These are phyloP conservation scores for Beauveria rudraprayagi DNA, from an alignment of 2,329 filamentous ascomycete species.

Conservation along the genomic window DNA sequence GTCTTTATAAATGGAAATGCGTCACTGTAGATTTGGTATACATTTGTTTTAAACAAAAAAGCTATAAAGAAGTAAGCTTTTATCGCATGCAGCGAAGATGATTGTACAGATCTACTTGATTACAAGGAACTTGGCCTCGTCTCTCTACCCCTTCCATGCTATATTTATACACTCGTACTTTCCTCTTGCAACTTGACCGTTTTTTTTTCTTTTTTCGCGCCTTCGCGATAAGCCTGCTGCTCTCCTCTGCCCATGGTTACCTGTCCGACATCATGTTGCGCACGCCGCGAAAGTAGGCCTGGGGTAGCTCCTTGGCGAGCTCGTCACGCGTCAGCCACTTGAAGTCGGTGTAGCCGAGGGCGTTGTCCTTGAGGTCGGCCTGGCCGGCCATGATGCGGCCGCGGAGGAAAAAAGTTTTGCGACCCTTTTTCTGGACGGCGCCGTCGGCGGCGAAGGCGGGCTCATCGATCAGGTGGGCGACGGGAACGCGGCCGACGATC, in stretches of 20 bases:
- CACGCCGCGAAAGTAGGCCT: constrained; percentile 65
- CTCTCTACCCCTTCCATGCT: not conserved
- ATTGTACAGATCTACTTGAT: constrained; percentile 3
- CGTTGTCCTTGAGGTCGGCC: constrained; percentile 66
- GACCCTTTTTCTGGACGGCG: constrained; percentile 43
- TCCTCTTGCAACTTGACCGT: no score
- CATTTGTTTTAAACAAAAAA: not conserved
- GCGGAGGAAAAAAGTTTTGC: constrained; percentile 95
- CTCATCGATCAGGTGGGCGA: constrained; percentile 66
- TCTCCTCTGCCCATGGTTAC: constrained; percentile 33
- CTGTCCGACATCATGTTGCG: constrained; percentile 77
- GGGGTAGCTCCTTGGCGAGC: constrained; percentile 57
- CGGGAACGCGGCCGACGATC: constrained; percentile 84
- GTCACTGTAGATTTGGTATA: not conserved
- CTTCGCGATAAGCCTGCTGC: not conserved
- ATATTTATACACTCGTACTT: not conserved
- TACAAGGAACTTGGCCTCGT: not conserved
- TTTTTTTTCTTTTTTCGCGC: no score
- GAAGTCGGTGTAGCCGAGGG: constrained; percentile 70
- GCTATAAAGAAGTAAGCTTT: not conserved
- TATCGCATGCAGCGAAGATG: not conserved
- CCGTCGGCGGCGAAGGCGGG: constrained; percentile 38
- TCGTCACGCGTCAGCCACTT: constrained; percentile 91
- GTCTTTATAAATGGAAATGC: not conserved
- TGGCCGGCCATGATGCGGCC: constrained; percentile 96